A percentile compares a stretch with the other conserved stretches of the same genome.
phyloP scores from a whole-genome alignment of 441 rosid genomes.

The Erysimum pusillum region DNA sequence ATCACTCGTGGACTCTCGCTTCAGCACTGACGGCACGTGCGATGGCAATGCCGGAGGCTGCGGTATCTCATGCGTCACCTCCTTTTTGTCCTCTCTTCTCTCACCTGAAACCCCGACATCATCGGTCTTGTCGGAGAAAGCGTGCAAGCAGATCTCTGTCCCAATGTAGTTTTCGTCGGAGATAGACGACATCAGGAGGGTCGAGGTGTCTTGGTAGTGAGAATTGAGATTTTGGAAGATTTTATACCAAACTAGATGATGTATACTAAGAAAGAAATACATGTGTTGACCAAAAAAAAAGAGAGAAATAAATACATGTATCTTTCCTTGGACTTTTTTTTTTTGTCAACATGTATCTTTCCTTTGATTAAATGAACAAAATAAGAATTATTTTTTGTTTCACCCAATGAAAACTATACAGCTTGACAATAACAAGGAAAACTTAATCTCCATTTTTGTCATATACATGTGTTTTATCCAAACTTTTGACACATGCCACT shows the following conservation, averaged over 20 bases:
- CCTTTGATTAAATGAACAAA: background rate
- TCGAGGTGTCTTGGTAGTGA: background rate
- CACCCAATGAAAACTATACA: background rate
- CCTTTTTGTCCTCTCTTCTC: background rate
- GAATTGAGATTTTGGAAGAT: background rate
- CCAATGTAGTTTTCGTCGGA: background rate
- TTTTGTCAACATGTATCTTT: background rate
- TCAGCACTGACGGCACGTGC: constrained; percentile 8
- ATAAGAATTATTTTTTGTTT: background rate
- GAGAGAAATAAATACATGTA: background rate
- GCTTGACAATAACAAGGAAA: background rate
- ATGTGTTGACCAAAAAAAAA: background rate
- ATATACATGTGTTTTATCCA: background rate
- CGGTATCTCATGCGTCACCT: background rate
- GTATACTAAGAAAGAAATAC: background rate
- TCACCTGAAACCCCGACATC: background rate
- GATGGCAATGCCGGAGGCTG: background rate
- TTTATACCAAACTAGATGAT: background rate
- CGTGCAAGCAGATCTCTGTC: background rate
- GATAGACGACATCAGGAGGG: background rate
- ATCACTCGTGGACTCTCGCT: constrained; percentile 24
- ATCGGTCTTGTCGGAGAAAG: background rate
- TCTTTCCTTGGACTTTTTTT: background rate
- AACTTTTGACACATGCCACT: constrained; percentile 1
- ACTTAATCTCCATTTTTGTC: background rate